phyloP scores from a whole-genome alignment of 2,329 filamentous ascomycete genomes.

The Fusarium nurragi region DNA sequence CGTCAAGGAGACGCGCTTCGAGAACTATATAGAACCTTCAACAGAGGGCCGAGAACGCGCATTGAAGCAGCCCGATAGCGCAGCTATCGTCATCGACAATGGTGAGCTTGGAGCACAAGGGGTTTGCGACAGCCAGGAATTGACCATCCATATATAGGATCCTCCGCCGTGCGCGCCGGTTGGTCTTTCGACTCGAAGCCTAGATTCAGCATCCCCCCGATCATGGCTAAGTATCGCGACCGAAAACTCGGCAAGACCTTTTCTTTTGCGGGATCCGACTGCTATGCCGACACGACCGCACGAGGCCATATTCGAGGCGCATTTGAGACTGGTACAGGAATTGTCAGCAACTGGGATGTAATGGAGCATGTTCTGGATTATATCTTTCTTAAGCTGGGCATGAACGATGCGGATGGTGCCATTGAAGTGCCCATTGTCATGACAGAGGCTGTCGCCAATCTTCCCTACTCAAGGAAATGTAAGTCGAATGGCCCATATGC shows the following conservation, averaged over 20 bases:
- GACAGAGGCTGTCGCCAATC: conserved; percentile 93
- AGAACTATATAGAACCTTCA: conserved; percentile 62
- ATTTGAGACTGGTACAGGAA: conserved; percentile 89
- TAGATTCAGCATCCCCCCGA: conserved; percentile 81
- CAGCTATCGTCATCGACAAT: conserved; percentile 97
- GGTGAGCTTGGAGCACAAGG: conserved; percentile 61
- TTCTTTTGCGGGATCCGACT: conserved; percentile 90
- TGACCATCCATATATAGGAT: conserved; percentile 66
- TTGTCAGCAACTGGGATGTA: conserved; percentile 97
- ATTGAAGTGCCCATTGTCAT: conserved; percentile 91
- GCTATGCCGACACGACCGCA: conserved; percentile 93
- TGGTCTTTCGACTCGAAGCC: conserved; percentile 94
- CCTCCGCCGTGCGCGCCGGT: conserved; percentile 87
- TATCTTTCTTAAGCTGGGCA: conserved; percentile 90
- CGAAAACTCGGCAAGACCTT: conserved; percentile 92
- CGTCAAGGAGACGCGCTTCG: conserved; percentile 70
- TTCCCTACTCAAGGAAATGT: conserved; percentile 90
- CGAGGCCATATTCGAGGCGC: conserved; percentile 89
- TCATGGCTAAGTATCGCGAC: conserved; percentile 95
- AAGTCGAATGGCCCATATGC: conserved; percentile 45
- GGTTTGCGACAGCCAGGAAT: conserved; percentile 20
- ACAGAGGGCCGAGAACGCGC: conserved; percentile 78
- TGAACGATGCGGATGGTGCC: conserved; percentile 77
- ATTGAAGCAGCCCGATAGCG: conserved; percentile 64
- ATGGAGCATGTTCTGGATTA: conserved; percentile 96